phyloP scores from a whole-genome alignment of 306 rosid species.

The Quillaja saponaria region DNA sequence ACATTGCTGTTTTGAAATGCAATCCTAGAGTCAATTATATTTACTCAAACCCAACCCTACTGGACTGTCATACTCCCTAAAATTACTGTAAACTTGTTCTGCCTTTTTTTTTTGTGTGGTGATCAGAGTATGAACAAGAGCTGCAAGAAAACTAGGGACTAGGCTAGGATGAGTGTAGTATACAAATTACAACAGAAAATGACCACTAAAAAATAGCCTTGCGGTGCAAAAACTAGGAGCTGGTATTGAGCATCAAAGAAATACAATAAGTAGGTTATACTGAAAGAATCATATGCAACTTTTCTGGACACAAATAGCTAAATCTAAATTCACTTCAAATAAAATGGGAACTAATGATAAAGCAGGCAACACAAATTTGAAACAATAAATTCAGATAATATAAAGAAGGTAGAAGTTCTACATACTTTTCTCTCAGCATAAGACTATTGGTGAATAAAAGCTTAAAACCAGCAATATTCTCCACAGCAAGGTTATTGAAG shows the following conservation, averaged over 20 bases:
- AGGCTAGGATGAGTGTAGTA: neutral
- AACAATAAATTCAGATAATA: neutral
- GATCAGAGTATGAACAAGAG: neutral
- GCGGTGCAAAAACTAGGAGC: neutral
- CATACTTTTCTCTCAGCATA: slow-evolving; percentile 58
- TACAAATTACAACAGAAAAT: neutral
- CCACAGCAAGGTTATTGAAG: slow-evolving; percentile 72
- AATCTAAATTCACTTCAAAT: neutral
- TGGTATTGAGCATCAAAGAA: slow-evolving; percentile 5
- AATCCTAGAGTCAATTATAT: too few relatives aligned
- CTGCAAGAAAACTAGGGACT: neutral
- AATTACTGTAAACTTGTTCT: neutral
- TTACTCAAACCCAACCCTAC: too few relatives aligned
- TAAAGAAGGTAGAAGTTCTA: neutral
- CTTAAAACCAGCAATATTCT: slow-evolving; percentile 79
- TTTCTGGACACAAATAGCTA: neutral
- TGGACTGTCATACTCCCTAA: too few relatives aligned
- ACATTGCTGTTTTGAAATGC: too few relatives aligned
- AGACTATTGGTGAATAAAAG: slow-evolving; percentile 57
- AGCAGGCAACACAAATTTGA: neutral
- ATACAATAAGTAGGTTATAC: neutral
- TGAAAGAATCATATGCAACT: neutral
- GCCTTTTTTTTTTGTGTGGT: neutral
- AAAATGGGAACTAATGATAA: neutral
- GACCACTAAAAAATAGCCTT: neutral